Percentiles rank a stretch among this genome's conserved stretches.
phyloP scores from a whole-genome alignment of 2,329 filamentous ascomycete species.

The Epichloe gansuensis region DNA sequence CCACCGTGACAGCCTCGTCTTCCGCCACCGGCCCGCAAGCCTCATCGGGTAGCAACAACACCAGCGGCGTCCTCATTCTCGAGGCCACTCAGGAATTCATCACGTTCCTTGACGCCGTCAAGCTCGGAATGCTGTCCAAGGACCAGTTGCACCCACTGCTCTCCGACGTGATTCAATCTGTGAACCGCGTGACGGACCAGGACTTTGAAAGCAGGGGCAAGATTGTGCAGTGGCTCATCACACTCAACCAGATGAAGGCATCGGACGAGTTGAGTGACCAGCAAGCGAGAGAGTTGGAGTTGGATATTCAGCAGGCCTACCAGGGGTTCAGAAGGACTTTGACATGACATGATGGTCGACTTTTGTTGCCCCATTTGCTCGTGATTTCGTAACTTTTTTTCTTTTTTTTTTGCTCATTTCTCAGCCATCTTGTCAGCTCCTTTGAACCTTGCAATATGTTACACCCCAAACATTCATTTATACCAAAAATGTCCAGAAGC shows the following conservation, averaged over 20 bases:
- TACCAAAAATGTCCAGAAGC: conserved; percentile 95
- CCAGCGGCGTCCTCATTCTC: conserved; percentile 58
- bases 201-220: conserved; percentile 94
- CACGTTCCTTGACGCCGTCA: conserved; percentile 89
- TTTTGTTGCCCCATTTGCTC: not conserved
- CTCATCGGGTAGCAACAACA: conserved; percentile 31
- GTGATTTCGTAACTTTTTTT: not conserved
- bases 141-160: conserved; percentile 92
- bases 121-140: conserved; percentile 84
- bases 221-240: conserved; percentile 97
- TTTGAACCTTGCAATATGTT: too few species aligned
- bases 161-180: conserved; percentile 90
- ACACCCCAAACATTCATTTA: conserved; percentile 24
- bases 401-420: not conserved
- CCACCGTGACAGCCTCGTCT: conserved; percentile 48
- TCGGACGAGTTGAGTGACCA: conserved; percentile 81
- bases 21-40: conserved; percentile 31
- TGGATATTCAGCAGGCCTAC: conserved; percentile 91
- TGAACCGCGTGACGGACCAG: conserved; percentile 90
- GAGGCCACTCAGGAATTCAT: conserved; percentile 97
- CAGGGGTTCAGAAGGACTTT: conserved; percentile 82
- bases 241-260: conserved; percentile 94
- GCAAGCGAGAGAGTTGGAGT: conserved; percentile 76
- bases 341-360: conserved; percentile 28
- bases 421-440: not conserved